phyloP scores from a whole-genome alignment of 2,329 filamentous ascomycete species.

The Exophiala sp. region DNA sequence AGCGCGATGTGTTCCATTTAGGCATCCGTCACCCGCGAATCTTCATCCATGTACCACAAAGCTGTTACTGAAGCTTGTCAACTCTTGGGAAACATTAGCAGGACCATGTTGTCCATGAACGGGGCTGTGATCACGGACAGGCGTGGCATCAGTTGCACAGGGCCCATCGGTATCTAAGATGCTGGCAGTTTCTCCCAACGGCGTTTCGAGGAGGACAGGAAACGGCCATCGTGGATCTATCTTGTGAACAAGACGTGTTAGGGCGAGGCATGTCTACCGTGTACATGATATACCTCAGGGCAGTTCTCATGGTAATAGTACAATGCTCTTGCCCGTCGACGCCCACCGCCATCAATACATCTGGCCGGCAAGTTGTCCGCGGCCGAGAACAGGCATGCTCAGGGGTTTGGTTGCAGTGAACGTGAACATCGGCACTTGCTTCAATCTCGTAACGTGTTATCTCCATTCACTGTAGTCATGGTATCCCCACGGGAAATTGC shows the following conservation, averaged over 20 bases:
- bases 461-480: slow-evolving; percentile 48
- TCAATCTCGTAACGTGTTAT: slow-evolving; percentile 58
- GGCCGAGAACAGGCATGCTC: slow-evolving; percentile 47
- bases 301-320: too few relatives aligned
- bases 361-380: too few relatives aligned
- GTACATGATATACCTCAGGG: too few relatives aligned
- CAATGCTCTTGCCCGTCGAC: too few relatives aligned
- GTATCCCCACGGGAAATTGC: slow-evolving; percentile 45
- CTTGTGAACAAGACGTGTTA: too few relatives aligned
- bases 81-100: slow-evolving; percentile 39
- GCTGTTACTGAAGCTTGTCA: slow-evolving; percentile 42
- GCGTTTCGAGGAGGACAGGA: too few relatives aligned
- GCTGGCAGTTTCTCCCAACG: slow-evolving; percentile 40
- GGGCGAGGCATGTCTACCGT: too few relatives aligned
- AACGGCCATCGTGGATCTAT: too few relatives aligned
- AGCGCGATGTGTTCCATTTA: slow-evolving; percentile 42
- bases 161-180: slow-evolving; percentile 56
- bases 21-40: slow-evolving; percentile 46
- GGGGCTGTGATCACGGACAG: slow-evolving; percentile 48
- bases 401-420: slow-evolving; percentile 51
- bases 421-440: slow-evolving; percentile 52
- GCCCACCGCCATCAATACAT: too few relatives aligned
- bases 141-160: too few relatives aligned
- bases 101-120: slow-evolving; percentile 41
- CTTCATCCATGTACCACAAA: slow-evolving; percentile 37